Evolutionary conservation across 2,329 filamentous ascomycete genomes (phyloP), one percentile per base, ranked within the genome.

Genomic region (Botrytis fragariae): DNA sequence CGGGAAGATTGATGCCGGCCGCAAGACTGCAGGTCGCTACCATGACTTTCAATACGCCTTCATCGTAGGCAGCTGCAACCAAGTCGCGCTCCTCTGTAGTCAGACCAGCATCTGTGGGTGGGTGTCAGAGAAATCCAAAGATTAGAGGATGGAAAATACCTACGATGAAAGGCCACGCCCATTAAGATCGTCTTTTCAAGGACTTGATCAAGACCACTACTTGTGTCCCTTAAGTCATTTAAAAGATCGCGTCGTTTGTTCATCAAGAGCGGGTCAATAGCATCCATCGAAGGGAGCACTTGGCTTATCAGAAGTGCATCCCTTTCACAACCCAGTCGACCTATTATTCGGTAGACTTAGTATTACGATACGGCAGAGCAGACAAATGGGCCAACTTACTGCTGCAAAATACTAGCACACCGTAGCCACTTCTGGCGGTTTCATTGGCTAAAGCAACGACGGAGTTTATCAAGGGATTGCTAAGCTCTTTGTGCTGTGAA

Each of bases 1-100:
- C 92, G 22, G 87, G 87, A 78, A 95, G 83, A 81, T 95, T 94
- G 74, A 95, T 93, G n/a, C 92, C 92, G 22, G 92, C 92, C n/a
- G 92, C 92, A 73, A 95, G 86, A 79, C 91, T 93, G 78, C 92
- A 94, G 2, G 92, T 95, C 54, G 92, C 92, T 25, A 93, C 89
- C 70, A 93, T 90, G 0, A 93, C 88, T 76, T 91, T 91, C 29
- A 94, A 80, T 8, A 87, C 84, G 0, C 92, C 91, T 57, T 83
- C 81, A 79, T 94, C 92, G 76, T 93, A 94, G 20, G 91, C 91
- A 51, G 86, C 86, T 3, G 92, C 89, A 71, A 94, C 87, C 12
- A 94, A 82, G 67, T 93, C 91, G 67, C 92, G 87, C 80, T 95
- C 92, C 81, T 95, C 92, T 0, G 87, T 90, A 0, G 92, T 94